These are phyloP conservation scores for Alternaria ethzedia DNA, from an alignment of 2,329 filamentous ascomycete species.

Conservation along the genomic window DNA sequence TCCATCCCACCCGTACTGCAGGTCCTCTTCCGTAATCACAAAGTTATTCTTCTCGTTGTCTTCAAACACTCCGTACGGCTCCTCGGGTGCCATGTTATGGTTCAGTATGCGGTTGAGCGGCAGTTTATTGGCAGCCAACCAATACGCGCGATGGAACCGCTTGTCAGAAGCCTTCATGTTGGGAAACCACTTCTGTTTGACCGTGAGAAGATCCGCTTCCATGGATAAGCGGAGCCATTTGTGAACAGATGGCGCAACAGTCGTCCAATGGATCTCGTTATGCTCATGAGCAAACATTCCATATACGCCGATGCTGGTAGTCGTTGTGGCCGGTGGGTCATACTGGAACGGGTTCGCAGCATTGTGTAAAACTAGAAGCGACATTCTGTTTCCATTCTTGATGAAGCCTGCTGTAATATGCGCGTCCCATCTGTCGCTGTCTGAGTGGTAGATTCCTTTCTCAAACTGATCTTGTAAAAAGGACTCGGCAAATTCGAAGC, in stretches of 20 bases:
- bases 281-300: conserved; percentile 22
- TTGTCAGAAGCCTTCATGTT: conserved; percentile 22
- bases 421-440: conserved; percentile 13
- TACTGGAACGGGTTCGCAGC: conserved; percentile 30
- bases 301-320: conserved; percentile 35
- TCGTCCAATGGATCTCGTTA: conserved; percentile 36
- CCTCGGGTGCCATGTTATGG: neutral
- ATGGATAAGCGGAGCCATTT: neutral
- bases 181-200: conserved; percentile 20
- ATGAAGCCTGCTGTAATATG: conserved; percentile 36
- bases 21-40: conserved; percentile 8
- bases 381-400: conserved; percentile 16
- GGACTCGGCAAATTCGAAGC: conserved; percentile 17
- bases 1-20: conserved; percentile 11
- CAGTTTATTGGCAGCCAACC: conserved; percentile 29
- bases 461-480: conserved; percentile 16
- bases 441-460: conserved; percentile 5
- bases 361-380: conserved; percentile 38
- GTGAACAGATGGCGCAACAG: conserved; percentile 15
- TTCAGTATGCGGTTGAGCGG: conserved; percentile 24
- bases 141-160: conserved; percentile 40
- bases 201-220: neutral
- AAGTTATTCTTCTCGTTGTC: conserved; percentile 6
- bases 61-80: conserved; percentile 10
- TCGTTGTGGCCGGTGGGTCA: neutral